These are phyloP conservation scores for Sporothrix pallida DNA, from an alignment of 2,329 filamentous ascomycete genomes.

Conservation along the genomic window DNA sequence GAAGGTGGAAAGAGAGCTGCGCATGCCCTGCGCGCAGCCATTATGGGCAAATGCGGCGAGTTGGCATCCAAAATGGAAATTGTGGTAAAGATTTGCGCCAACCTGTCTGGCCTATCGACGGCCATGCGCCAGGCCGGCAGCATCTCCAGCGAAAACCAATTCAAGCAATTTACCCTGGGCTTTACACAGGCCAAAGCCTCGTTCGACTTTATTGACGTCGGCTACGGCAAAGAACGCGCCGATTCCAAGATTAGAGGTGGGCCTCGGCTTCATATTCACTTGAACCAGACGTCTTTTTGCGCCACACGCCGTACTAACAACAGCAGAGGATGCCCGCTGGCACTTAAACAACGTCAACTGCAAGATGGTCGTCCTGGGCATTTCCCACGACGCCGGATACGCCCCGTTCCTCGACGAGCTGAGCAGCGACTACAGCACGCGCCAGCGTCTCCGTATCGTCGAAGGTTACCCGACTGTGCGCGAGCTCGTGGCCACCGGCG, in stretches of 20 bases:
- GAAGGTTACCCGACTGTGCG: constrained; percentile 59
- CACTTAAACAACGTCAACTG: constrained; percentile 66
- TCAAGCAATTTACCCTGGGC: constrained; percentile 63
- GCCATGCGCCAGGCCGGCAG: constrained; percentile 57
- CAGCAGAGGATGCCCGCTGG: constrained; percentile 58
- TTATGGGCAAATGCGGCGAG: constrained; percentile 55
- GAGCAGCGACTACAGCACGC: constrained; percentile 51
- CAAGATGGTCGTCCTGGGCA: constrained; percentile 65
- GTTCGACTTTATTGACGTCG: constrained; percentile 70
- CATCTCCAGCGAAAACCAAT: constrained; percentile 51
- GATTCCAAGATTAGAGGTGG: constrained; percentile 66
- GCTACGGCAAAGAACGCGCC: constrained; percentile 62
- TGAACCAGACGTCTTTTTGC: background rate
- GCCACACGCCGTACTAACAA: background rate
- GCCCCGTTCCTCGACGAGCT: constrained; percentile 64
- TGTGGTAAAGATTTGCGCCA: constrained; percentile 62
- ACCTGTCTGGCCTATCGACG: constrained; percentile 57
- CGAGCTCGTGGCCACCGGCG: constrained; percentile 55
- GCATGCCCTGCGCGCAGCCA: constrained; percentile 54
- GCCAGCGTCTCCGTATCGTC: constrained; percentile 57
- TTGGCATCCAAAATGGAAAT: constrained; percentile 61
- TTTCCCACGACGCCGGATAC: constrained; percentile 67
- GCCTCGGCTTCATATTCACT: background rate
- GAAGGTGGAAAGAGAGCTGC: constrained; percentile 62
- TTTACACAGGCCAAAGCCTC: constrained; percentile 65